phyloP scores from a whole-genome alignment of 192 early-diverging fungal species.

The Gigaspora rosea region DNA sequence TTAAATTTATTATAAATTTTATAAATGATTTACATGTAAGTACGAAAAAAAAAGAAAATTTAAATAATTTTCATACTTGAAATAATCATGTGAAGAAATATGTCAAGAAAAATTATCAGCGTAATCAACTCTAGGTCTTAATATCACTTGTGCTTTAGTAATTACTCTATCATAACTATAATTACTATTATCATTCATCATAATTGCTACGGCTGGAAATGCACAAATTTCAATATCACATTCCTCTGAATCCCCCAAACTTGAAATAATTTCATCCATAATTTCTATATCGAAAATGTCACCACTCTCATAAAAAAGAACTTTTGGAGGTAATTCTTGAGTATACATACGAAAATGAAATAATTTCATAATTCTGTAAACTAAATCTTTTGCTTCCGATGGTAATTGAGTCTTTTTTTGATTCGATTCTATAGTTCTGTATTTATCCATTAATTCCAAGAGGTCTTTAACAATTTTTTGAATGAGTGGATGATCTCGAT shows the following conservation, averaged over 20 bases:
- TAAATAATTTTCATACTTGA: no score
- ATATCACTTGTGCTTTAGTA: constrained; percentile 23
- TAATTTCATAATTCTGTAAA: neutral
- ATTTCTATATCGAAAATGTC: neutral
- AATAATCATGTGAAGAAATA: no score
- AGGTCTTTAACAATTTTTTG: neutral
- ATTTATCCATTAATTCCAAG: neutral
- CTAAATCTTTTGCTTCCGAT: neutral
- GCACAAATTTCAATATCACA: constrained; percentile 24
- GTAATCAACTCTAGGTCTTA: neutral
- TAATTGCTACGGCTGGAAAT: neutral
- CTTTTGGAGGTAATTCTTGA: neutral
- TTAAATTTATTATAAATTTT: no score
- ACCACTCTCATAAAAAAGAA: neutral
- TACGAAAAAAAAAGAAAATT: no score
- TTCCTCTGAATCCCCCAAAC: neutral
- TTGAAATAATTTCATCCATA: neutral
- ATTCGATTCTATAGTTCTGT: neutral
- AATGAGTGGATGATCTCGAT: constrained; percentile 11
- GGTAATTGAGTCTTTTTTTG: neutral
- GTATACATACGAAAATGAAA: constrained; percentile 14
- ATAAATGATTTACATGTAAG: no score
- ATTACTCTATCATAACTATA: neutral
- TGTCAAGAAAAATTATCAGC: no score
- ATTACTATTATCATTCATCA: neutral